Evolutionary conservation across 2,329 filamentous ascomycete species (phyloP).

Genomic region (Penicillium expansum): DNA sequence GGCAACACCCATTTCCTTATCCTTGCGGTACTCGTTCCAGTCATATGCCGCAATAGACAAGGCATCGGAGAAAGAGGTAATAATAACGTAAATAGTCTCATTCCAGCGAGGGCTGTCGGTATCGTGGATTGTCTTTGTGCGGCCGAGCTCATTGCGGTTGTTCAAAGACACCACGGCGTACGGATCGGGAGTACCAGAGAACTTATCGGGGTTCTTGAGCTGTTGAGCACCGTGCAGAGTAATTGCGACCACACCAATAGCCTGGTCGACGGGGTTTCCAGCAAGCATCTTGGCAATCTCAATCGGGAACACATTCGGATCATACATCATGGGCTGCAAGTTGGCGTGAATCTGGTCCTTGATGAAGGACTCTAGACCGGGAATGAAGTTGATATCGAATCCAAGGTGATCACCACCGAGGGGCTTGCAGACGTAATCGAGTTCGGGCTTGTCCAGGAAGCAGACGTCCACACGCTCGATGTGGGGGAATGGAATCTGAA

Average conservation of each 20-base stretch:
- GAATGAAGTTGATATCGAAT: conserved; percentile 99
- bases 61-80: conserved; percentile 85
- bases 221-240: conserved; percentile 88
- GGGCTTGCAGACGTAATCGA: conserved; percentile 98
- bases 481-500: conserved; percentile 93
- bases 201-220: conserved; percentile 92
- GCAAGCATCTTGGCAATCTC: conserved; percentile 98
- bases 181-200: conserved; percentile 86
- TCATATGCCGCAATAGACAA: conserved; percentile 84
- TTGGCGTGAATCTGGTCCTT: conserved; percentile 94
- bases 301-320: conserved; percentile 94
- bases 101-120: conserved; percentile 89
- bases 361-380: conserved; percentile 89
- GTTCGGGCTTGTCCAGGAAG: conserved; percentile 82
- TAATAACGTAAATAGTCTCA: conserved; percentile 92
- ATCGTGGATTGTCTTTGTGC: conserved; percentile 84
- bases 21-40: conserved; percentile 93
- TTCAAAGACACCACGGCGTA: conserved; percentile 85
- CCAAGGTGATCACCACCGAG: conserved; percentile 92
- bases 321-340: conserved; percentile 95
- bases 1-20: conserved; percentile 87
- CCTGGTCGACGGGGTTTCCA: conserved; percentile 89
- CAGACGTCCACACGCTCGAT: conserved; percentile 93
- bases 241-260: conserved; percentile 87
- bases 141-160: conserved; percentile 73